A percentile compares a stretch with the other conserved stretches of the same genome.
Evolutionary conservation across 208 protist genomes (phyloP).

Genomic region (Acanthamoeba rhysodes): DNA sequence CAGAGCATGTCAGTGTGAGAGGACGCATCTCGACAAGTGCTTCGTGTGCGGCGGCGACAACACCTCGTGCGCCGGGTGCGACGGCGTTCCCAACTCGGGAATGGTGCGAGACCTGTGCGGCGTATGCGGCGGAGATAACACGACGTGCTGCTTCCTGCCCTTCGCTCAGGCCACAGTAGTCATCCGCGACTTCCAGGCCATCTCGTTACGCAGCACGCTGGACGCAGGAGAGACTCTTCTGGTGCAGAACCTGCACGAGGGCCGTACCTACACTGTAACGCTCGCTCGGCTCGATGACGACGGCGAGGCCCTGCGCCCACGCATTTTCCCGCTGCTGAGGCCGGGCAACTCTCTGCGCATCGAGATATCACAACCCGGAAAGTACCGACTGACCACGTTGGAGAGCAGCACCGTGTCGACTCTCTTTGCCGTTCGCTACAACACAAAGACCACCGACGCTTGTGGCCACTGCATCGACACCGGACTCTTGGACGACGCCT

Average conservation of each 20-base stretch:
- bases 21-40: not conserved
- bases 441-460: not conserved
- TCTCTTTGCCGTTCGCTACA: not conserved
- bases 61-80: not conserved
- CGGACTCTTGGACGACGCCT: not conserved
- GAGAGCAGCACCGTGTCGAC: not conserved
- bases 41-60: conserved; percentile 6
- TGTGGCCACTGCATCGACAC: not conserved
- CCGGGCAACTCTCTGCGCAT: not conserved
- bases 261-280: not conserved
- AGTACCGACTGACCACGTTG: not conserved
- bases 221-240: not conserved
- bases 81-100: not conserved
- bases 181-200: not conserved
- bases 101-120: not conserved
- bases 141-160: conserved; percentile 11
- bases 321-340: not conserved
- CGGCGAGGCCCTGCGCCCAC: not conserved
- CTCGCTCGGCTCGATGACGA: not conserved
- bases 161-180: not conserved
- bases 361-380: not conserved
- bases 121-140: conserved; percentile 36
- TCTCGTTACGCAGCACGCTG: not conserved
- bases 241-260: not conserved
- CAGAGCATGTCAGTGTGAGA: not conserved